phyloP scores from a whole-genome alignment of 805 yeast species.

The Saturnispora hagleri region DNA sequence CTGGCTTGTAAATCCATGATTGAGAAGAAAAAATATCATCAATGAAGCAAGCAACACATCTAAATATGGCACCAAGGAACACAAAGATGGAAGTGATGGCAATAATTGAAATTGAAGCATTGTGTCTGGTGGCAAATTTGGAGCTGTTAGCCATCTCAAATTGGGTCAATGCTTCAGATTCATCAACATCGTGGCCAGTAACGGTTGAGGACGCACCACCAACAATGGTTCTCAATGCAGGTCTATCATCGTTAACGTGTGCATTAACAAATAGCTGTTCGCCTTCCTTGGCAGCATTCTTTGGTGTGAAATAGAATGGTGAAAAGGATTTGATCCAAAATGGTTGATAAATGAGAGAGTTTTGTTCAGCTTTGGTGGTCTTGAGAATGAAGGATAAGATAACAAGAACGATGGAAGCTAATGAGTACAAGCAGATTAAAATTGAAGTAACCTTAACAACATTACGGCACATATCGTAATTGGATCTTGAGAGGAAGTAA shows the following conservation, averaged over 20 bases:
- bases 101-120: constrained; percentile 40
- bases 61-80: constrained; percentile 40
- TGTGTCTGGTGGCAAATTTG: constrained; percentile 35
- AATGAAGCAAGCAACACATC: constrained; percentile 40
- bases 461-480: constrained; percentile 42
- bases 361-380: constrained; percentile 43
- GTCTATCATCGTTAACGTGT: constrained; percentile 14
- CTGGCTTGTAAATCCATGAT: constrained; percentile 41
- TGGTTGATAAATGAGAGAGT: constrained; percentile 53
- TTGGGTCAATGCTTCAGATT: constrained; percentile 16
- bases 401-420: constrained; percentile 42
- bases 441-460: constrained; percentile 45
- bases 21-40: constrained; percentile 25
- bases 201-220: constrained; percentile 18
- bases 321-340: constrained; percentile 68
- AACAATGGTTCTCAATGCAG: constrained; percentile 23
- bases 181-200: constrained; percentile 10
- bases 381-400: constrained; percentile 43
- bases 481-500: constrained; percentile 39
- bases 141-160: constrained; percentile 16
- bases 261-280: constrained; percentile 16
- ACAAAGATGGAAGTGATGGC: constrained; percentile 38
- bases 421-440: constrained; percentile 41
- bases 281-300: constrained; percentile 36
- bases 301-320: constrained; percentile 49